These are phyloP conservation scores for Ophryocystis elektroscirrha DNA, from an alignment of 169 alveolate species.

Conservation along the genomic window DNA sequence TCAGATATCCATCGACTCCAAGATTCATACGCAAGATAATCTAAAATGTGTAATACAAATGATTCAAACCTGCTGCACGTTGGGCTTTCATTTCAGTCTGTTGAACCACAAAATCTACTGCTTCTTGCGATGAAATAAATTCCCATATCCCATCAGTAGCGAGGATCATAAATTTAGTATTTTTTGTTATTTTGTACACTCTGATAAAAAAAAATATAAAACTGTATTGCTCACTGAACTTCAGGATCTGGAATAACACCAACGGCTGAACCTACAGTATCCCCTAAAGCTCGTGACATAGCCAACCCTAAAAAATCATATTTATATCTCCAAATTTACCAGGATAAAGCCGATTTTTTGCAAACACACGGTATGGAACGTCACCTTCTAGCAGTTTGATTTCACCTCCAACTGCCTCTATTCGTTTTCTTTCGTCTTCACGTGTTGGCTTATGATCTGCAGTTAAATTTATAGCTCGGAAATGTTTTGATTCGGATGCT, in stretches of 20 bases:
- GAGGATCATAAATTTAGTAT: constrained; percentile 23
- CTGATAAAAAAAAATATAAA: too few relatives aligned
- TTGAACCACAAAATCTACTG: constrained; percentile 29
- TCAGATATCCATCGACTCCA: constrained; percentile 56
- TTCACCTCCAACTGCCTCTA: constrained; percentile 50
- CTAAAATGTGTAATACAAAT: constrained; percentile 42
- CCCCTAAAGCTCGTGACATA: constrained; percentile 68
- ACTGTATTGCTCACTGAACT: too few relatives aligned
- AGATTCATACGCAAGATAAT: constrained; percentile 47
- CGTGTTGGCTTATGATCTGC: constrained; percentile 51
- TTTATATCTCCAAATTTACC: constrained; percentile 1
- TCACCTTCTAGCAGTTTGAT: constrained; percentile 45
- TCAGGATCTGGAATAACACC: constrained; percentile 65
- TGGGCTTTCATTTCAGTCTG: constrained; percentile 19
- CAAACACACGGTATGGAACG: constrained; percentile 53
- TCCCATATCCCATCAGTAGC: constrained; percentile 55
- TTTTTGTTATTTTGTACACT: constrained; percentile 19
- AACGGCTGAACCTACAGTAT: constrained; percentile 44
- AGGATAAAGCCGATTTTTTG: constrained; percentile 19
- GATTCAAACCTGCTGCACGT: constrained; percentile 38
- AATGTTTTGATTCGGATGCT: too few relatives aligned
- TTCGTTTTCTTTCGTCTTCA: constrained; percentile 46
- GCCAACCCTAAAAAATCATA: constrained; percentile 57
- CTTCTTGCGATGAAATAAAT: constrained; percentile 36
- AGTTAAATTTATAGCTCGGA: constrained; percentile 33